These are phyloP conservation scores for Populus pruinosa DNA, from an alignment of 345 rosid genomes.

Conservation along the genomic window DNA sequence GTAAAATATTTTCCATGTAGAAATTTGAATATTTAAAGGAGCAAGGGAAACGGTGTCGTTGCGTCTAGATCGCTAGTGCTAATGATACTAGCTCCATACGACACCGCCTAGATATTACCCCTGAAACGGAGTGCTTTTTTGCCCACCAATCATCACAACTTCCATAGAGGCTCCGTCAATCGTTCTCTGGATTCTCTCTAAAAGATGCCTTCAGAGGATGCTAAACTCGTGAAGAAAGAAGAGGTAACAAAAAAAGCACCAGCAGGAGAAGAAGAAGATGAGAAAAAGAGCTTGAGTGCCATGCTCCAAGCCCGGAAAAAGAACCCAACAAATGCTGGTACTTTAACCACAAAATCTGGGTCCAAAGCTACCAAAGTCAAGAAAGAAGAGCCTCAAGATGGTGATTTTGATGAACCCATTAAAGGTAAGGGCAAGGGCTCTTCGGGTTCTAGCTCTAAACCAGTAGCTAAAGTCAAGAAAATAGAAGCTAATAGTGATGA, in stretches of 20 bases:
- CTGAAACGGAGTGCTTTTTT: neutral
- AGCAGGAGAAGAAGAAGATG: conserved; percentile 32
- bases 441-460: conserved; percentile 34
- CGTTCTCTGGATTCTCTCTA: neutral
- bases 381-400: conserved; percentile 43
- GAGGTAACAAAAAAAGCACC: conserved; percentile 11
- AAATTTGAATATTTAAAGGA: neutral
- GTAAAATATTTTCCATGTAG: neutral
- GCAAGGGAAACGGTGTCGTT: neutral
- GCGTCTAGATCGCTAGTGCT: neutral
- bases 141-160: neutral
- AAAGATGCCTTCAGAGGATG: conserved; percentile 62
- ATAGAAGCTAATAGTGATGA: conserved; percentile 23
- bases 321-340: conserved; percentile 39
- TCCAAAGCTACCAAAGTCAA: conserved; percentile 28
- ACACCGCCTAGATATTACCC: neutral
- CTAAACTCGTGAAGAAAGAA: conserved; percentile 31
- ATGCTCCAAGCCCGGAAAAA: conserved; percentile 42
- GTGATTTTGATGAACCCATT: conserved; percentile 6
- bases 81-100: neutral
- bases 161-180: neutral
- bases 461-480: conserved; percentile 31
- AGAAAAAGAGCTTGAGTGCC: conserved; percentile 50
- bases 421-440: conserved; percentile 14
- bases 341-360: conserved; percentile 32